phyloP scores from a whole-genome alignment of 23 red algal species.

The Chondrus crispus region DNA sequence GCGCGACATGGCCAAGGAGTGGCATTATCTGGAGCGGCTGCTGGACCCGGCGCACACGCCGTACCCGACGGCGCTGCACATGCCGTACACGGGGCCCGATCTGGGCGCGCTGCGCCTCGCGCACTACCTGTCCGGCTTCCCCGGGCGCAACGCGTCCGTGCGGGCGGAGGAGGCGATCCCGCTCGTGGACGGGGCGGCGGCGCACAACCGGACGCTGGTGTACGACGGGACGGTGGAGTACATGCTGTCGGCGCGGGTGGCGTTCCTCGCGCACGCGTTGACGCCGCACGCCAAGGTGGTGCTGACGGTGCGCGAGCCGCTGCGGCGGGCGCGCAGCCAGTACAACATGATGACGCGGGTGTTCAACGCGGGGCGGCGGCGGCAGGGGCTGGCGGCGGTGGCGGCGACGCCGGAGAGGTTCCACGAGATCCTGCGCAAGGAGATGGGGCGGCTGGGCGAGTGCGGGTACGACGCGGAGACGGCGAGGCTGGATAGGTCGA shows the following conservation, averaged over 20 bases:
- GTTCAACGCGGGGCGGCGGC: background rate
- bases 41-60: too few relatives aligned
- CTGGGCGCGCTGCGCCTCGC: background rate
- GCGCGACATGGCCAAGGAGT: background rate
- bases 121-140: background rate
- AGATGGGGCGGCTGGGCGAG: background rate
- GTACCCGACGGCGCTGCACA: too few relatives aligned
- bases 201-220: background rate
- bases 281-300: background rate
- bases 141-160: background rate
- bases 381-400: background rate
- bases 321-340: background rate
- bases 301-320: background rate
- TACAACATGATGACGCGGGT: background rate
- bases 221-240: background rate
- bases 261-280: background rate
- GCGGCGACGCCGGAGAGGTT: background rate
- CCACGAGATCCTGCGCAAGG: background rate
- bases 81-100: background rate
- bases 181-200: background rate
- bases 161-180: background rate
- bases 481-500: background rate
- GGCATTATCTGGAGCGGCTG: background rate
- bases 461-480: background rate
- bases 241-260: background rate